Conservation (phyloP, 345 rosid genomes). For the Arabidopsis suecica region DNA sequence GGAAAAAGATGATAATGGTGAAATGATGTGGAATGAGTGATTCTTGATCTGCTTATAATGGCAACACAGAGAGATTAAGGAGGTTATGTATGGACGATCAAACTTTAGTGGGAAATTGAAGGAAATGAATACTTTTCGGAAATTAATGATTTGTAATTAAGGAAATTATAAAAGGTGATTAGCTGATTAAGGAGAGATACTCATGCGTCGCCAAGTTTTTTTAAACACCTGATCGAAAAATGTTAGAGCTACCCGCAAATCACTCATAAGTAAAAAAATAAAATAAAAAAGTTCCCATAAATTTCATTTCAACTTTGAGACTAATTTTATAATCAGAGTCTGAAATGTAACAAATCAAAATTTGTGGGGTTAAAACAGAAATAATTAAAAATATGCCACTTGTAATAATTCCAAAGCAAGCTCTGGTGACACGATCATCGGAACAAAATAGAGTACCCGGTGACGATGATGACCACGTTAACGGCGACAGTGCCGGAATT, state of each 20-base stretch:
- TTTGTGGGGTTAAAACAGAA: slow-evolving; percentile 3
- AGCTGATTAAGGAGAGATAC: slow-evolving; percentile 28
- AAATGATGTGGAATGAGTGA: slow-evolving; percentile 21
- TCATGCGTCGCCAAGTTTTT: slow-evolving; percentile 37
- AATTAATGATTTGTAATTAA: neutral
- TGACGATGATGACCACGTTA: slow-evolving; percentile 1
- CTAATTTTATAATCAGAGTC: neutral
- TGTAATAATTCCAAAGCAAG: neutral
- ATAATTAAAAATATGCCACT: neutral
- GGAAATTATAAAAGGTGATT: slow-evolving; percentile 16
- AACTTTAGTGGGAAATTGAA: slow-evolving; percentile 13
- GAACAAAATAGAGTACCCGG: neutral
- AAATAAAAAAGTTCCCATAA: too few species aligned
- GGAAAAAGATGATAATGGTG: slow-evolving; percentile 29
- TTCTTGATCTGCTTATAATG: slow-evolving; percentile 14
- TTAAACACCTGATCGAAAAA: neutral
- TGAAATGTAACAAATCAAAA: neutral
- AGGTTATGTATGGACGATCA: slow-evolving; percentile 26
- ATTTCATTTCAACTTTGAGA: too few species aligned
- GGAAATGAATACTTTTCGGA: slow-evolving; percentile 15
- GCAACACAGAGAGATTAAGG: neutral
- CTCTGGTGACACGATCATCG: neutral
- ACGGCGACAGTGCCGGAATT: slow-evolving; percentile 6
- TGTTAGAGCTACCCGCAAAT: neutral
- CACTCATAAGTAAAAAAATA: neutral